phyloP scores from a whole-genome alignment of 2,329 filamentous ascomycete species.

The Sporothrix sp. region DNA sequence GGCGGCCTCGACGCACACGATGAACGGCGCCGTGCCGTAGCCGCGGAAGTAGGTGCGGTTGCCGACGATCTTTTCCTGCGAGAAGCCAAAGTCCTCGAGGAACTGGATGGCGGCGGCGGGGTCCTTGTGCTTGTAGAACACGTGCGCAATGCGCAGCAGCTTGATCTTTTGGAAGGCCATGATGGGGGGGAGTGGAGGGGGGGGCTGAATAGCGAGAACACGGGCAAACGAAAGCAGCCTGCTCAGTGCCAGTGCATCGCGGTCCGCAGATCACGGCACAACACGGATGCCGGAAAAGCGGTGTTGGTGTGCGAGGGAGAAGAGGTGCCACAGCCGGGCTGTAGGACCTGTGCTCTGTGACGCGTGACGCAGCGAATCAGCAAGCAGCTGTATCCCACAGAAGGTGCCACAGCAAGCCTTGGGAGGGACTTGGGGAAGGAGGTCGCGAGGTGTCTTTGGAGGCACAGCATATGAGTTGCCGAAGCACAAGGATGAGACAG shows the following conservation, averaged over 20 bases:
- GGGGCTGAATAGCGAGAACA: not conserved
- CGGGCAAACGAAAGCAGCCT: not conserved
- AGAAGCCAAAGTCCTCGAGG: conserved; percentile 40
- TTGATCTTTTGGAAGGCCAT: conserved; percentile 25
- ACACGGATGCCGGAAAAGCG: no score
- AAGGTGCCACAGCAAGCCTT: no score
- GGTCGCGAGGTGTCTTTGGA: no score
- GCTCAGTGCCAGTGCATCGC: not conserved
- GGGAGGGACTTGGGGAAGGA: no score
- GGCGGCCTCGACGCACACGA: conserved; percentile 43
- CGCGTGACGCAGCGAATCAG: no score
- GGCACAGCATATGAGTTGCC: no score
- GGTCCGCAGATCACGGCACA: no score
- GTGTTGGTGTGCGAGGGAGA: no score
- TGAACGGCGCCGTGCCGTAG: conserved; percentile 50
- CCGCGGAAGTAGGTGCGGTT: conserved; percentile 49
- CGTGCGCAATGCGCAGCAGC: conserved; percentile 33
- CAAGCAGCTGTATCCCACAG: no score
- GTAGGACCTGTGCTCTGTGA: no score
- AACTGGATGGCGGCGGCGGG: conserved; percentile 33
- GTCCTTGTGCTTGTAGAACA: conserved; percentile 39
- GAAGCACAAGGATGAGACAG: no score
- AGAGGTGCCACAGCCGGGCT: no score
- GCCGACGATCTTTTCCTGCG: conserved; percentile 28
- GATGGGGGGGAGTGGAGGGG: conserved; percentile 10